A percentile compares a stretch with the other conserved stretches of the same genome.
phyloP scores from a whole-genome alignment of 2,329 filamentous ascomycete genomes.

The Aspergillus melleus region DNA sequence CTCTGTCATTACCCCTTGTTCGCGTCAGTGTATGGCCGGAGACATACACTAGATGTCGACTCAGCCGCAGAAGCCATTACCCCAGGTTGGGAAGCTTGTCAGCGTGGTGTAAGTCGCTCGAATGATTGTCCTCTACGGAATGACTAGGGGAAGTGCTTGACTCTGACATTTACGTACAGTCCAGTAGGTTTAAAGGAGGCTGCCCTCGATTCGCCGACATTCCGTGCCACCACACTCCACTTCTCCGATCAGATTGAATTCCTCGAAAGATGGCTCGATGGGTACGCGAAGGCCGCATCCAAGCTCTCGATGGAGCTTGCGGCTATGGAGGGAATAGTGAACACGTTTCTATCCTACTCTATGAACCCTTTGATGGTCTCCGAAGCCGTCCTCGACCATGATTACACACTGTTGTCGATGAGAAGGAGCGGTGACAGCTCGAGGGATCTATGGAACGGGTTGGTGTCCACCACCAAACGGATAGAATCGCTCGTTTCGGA shows the following conservation, averaged over 20 bases:
- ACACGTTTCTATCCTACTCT: constrained; percentile 72
- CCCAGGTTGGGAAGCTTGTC: constrained; percentile 46
- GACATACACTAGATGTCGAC: constrained; percentile 44
- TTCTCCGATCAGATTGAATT: constrained; percentile 89
- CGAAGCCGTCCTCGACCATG: constrained; percentile 87
- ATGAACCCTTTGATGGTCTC: constrained; percentile 72
- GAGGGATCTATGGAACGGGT: constrained; percentile 81
- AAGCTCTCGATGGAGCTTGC: constrained; percentile 66
- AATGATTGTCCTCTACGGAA: neutral
- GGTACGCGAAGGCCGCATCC: constrained; percentile 62
- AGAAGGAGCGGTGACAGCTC: constrained; percentile 82
- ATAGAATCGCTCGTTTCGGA: constrained; percentile 77
- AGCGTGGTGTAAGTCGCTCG: constrained; percentile 44
- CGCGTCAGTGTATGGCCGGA: constrained; percentile 34
- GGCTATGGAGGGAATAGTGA: constrained; percentile 76
- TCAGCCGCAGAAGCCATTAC: constrained; percentile 36
- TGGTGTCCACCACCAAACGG: constrained; percentile 71
- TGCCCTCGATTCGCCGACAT: constrained; percentile 92
- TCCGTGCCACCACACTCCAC: constrained; percentile 81
- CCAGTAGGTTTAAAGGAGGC: constrained; percentile 92
- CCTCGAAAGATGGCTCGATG: constrained; percentile 88
- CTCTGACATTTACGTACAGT: constrained; percentile 37
- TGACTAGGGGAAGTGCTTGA: neutral
- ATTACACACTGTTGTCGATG: constrained; percentile 87
- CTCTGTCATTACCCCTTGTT: constrained; percentile 12